Conservation (phyloP, 202 grass and related monocot genomes). For the Schoenoplectus triqueter region DNA sequence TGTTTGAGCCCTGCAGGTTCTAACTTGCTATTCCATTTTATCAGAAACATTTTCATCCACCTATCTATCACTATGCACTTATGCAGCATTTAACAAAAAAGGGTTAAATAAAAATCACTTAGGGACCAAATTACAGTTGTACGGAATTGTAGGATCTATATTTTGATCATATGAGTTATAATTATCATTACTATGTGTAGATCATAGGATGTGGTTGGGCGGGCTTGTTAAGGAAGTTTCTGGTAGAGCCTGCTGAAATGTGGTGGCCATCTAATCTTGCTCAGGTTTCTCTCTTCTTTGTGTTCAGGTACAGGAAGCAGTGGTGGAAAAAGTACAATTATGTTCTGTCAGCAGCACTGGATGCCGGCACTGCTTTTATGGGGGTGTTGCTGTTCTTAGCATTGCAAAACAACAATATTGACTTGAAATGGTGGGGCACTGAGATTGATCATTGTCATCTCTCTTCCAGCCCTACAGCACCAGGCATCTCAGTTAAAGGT, state of each 20-base stretch:
- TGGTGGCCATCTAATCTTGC: constrained; percentile 99
- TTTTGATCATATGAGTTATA: not conserved
- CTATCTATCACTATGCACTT: not conserved
- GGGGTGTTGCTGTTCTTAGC: constrained; percentile 98
- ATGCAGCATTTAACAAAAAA: not conserved
- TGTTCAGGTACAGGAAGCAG: constrained; percentile 82
- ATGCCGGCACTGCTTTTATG: constrained; percentile 98
- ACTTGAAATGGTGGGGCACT: constrained; percentile 97
- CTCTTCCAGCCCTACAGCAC: constrained; percentile 85
- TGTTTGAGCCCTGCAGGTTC: not conserved
- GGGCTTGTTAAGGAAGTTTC: constrained; percentile 86
- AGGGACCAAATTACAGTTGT: not conserved
- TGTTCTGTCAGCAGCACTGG: constrained; percentile 93
- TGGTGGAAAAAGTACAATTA: constrained; percentile 99
- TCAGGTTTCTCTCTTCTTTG: constrained; percentile 96
- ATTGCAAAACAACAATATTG: constrained; percentile 81
- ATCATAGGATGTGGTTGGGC: constrained; percentile 96
- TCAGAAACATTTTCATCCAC: not conserved
- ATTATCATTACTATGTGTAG: constrained; percentile 43
- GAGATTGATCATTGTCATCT: constrained; percentile 94
- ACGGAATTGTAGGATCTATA: not conserved
- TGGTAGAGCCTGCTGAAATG: constrained; percentile 96
- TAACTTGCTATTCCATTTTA: not conserved
- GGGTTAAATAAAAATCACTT: not conserved
- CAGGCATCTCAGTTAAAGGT: constrained; percentile 80